phyloP scores from a whole-genome alignment of 2,329 filamentous ascomycete species.

The Cladosporium halotolerans region DNA sequence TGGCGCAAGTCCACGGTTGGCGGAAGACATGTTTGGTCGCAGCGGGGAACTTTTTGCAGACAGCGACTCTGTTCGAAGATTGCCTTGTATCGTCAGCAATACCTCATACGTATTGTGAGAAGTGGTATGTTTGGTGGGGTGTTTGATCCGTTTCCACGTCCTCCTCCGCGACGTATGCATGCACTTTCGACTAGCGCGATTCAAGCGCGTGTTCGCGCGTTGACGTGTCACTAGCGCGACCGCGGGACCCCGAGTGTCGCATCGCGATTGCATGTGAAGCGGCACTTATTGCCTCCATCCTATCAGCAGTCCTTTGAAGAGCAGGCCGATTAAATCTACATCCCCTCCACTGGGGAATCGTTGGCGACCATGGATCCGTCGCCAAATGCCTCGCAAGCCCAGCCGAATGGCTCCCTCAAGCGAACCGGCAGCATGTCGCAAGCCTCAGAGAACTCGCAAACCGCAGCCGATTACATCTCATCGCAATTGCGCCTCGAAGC shows the following conservation, averaged over 20 bases:
- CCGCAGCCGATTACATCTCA: constrained; percentile 66
- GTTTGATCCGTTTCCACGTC: neutral
- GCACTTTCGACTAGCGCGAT: neutral
- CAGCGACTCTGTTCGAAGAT: neutral
- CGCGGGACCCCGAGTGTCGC: neutral
- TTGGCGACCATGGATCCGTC: neutral
- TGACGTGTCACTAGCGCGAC: too few relatives aligned
- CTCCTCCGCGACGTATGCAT: neutral
- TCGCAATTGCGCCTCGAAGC: constrained; percentile 86
- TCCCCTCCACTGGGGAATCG: too few relatives aligned
- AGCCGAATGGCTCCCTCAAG: constrained; percentile 1
- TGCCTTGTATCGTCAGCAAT: neutral
- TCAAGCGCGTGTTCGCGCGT: constrained; percentile 2
- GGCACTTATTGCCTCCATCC: neutral
- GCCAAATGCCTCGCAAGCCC: neutral
- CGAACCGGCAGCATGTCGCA: constrained; percentile 31
- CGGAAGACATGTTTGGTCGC: constrained; percentile 71
- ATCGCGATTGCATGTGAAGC: neutral
- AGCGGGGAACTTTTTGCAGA: constrained; percentile 64
- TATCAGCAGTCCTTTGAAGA: too few relatives aligned
- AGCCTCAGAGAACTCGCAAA: constrained; percentile 48
- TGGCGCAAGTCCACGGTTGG: constrained; percentile 62
- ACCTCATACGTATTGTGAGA: neutral
- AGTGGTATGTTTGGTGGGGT: constrained; percentile 8
- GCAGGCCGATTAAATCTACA: too few relatives aligned